phyloP scores from a whole-genome alignment of 805 yeast genomes.

The Ogataea nitratoaversa region DNA sequence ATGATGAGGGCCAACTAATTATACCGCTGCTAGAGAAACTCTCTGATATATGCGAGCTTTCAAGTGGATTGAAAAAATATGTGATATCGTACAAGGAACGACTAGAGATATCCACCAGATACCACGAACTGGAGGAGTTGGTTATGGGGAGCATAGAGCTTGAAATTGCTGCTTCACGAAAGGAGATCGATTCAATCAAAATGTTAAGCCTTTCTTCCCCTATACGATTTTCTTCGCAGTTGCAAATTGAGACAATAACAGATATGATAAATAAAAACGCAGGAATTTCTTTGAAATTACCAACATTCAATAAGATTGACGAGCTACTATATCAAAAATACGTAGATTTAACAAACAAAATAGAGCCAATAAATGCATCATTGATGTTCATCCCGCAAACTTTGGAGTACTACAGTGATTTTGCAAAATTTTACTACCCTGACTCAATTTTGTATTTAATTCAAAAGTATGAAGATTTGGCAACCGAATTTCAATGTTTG shows the following conservation, averaged over 20 bases:
- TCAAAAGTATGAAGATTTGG: constrained; percentile 36
- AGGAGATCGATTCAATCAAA: constrained; percentile 34
- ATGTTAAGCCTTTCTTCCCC: constrained; percentile 38
- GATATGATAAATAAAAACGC: constrained; percentile 7
- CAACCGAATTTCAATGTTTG: constrained; percentile 39
- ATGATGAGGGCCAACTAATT: constrained; percentile 3
- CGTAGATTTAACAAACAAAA: constrained; percentile 35
- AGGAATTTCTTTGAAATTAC: constrained; percentile 28
- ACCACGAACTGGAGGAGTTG: constrained; percentile 37
- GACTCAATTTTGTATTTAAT: constrained; percentile 30
- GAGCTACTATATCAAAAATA: constrained; percentile 39
- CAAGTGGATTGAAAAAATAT: constrained; percentile 24
- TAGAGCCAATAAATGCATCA: constrained; percentile 51
- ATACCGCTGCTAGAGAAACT: constrained; percentile 3
- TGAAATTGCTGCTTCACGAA: constrained; percentile 35
- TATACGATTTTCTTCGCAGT: constrained; percentile 27
- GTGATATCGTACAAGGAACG: constrained; percentile 27
- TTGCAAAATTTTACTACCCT: constrained; percentile 29
- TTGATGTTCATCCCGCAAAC: constrained; percentile 48
- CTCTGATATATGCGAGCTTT: constrained; percentile 31
- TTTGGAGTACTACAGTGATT: constrained; percentile 38
- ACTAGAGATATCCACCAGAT: constrained; percentile 40
- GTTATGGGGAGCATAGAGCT: constrained; percentile 39
- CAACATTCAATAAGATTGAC: constrained; percentile 37
- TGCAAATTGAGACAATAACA: constrained; percentile 11